phyloP scores from a whole-genome alignment of 768 basidiomycete species.

The Epithele typhae region DNA sequence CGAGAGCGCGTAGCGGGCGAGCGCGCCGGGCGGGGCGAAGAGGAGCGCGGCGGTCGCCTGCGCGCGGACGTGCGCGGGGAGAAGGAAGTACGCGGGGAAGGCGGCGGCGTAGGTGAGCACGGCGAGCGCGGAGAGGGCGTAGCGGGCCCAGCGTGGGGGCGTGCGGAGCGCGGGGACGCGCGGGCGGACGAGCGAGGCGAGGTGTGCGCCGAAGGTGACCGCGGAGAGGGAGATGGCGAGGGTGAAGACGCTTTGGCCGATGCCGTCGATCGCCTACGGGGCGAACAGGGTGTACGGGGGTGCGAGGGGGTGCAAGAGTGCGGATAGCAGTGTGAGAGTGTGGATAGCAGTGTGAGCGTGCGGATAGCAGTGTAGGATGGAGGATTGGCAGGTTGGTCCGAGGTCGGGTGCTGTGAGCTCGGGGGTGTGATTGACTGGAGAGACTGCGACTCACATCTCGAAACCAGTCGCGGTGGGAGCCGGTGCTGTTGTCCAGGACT shows the following conservation, averaged over 20 bases:
- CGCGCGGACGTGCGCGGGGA: slow-evolving; percentile 65
- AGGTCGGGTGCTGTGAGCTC: no score
- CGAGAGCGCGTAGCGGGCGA: slow-evolving; percentile 79
- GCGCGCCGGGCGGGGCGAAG: slow-evolving; percentile 85
- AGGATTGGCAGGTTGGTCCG: no score
- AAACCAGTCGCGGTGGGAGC: slow-evolving; percentile 57
- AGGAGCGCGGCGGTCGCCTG: slow-evolving; percentile 83
- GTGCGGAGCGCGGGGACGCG: slow-evolving; percentile 38
- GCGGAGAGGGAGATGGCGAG: slow-evolving; percentile 73
- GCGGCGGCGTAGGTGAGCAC: slow-evolving; percentile 70
- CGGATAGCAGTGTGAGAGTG: no score
- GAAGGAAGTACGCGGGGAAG: slow-evolving; percentile 73
- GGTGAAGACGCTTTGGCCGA: slow-evolving; percentile 78
- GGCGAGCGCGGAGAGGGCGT: slow-evolving; percentile 48
- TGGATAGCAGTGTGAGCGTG: neutral
- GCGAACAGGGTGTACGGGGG: slow-evolving; percentile 8
- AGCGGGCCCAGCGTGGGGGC: slow-evolving; percentile 42
- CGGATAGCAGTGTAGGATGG: no score
- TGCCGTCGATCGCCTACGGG: slow-evolving; percentile 78
- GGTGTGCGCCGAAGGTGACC: slow-evolving; percentile 65
- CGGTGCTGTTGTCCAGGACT: slow-evolving; percentile 74
- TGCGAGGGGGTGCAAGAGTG: slow-evolving; percentile 1
- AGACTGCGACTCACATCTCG: slow-evolving; percentile 52
- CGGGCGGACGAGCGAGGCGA: slow-evolving; percentile 42
- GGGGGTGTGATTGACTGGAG: neutral